A percentile compares a stretch with the other conserved stretches of the same genome.
phyloP scores from a whole-genome alignment of 441 rosid species.

The Populus hybrid region DNA sequence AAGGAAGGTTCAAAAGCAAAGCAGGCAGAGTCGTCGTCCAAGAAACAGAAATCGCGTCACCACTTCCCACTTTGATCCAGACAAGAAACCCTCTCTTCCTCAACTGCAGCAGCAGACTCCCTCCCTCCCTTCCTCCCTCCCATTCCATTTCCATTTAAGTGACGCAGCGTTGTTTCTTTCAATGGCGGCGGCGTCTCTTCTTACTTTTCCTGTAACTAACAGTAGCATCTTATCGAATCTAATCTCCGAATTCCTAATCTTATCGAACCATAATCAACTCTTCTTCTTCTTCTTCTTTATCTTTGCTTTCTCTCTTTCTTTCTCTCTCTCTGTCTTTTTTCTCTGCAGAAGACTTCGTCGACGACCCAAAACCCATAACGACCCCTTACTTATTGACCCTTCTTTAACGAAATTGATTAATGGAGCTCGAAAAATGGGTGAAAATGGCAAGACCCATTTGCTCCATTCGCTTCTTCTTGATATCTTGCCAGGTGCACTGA shows the following conservation, averaged over 20 bases:
- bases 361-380: slow-evolving; percentile 18
- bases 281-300: slow-evolving; percentile 32
- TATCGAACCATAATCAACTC: slow-evolving; percentile 1
- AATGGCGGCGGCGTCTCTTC: neutral
- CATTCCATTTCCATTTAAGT: neutral
- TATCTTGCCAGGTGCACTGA: slow-evolving; percentile 35
- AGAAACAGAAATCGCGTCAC: neutral
- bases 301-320: slow-evolving; percentile 29
- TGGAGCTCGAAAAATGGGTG: slow-evolving; percentile 20
- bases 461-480: slow-evolving; percentile 56
- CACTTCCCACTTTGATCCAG: neutral
- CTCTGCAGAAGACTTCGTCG: slow-evolving; percentile 29
- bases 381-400: slow-evolving; percentile 19
- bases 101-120: neutral
- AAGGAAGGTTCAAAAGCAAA: neutral
- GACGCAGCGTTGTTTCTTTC: neutral
- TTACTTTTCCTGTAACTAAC: neutral
- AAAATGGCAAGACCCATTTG: slow-evolving; percentile 32
- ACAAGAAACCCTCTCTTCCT: neutral
- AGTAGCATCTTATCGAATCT: neutral
- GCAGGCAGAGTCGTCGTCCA: neutral
- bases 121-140: neutral
- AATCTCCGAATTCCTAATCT: neutral
- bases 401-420: slow-evolving; percentile 30
- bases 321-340: slow-evolving; percentile 25